Evolutionary conservation across 257 asterid species (phyloP), one percentile per base, ranked within the genome.

Genomic region (Salvia miltiorrhiza): DNA sequence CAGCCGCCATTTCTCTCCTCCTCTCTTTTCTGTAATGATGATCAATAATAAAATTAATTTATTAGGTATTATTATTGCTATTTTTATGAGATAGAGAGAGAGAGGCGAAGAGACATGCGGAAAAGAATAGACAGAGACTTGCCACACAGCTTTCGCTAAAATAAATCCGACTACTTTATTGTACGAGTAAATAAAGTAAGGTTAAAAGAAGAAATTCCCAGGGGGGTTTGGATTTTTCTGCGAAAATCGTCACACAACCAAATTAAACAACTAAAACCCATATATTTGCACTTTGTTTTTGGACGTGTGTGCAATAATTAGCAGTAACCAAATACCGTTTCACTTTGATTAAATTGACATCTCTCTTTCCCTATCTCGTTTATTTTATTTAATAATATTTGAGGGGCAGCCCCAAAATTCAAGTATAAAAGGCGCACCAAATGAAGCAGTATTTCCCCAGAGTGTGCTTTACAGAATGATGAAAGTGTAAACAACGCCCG

Each of bases 1-100:
- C 78, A 78, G 96, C 96, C 94, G 94, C 94, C 92, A 82, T 82
- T 79, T 86, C 69, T 48, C 37, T 41, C 63, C 61, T 53, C 50
- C 71, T 30, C 41, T 54, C 24, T 57, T 72, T 45, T 16, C 17
- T 45, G 57, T 64, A 39, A 65, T 67, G 21, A 70, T 75, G 57
- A 69, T 80, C 59, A 81, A 47, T 69, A 50, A 63, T 63, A 41
- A 63, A 40, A 63, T 49, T 57, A 53, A 69, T 77, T 71, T 70
- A 71, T 50, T 75, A 37, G 64, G 9, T 35, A 64, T 61, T 54
- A 53, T 35, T 26, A 71, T 33, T 63, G 30, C 52, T 12, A 71
- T 2, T 37, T 58, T 53, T 48, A 65, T 21, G 65, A 1, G 61
- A 48, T 73, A 41, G 78, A 65, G 78, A 76, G 66, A 57, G 71